Percentiles rank a stretch among this genome's conserved stretches.
Conservation (phyloP, 2,329 filamentous ascomycete genomes). For the Venturia pyrina region DNA sequence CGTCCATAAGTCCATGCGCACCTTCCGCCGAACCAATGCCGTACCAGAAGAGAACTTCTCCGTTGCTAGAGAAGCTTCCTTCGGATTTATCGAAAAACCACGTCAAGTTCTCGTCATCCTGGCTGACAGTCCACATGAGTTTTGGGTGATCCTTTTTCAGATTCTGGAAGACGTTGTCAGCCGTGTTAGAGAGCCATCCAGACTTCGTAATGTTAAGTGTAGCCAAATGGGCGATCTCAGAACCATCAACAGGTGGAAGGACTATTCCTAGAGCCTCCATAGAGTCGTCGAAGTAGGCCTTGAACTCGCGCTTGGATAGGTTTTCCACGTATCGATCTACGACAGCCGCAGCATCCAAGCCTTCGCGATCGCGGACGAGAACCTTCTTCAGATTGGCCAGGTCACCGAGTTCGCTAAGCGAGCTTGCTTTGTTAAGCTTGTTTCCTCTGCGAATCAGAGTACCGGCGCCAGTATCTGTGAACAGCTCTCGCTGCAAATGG, state of each 20-base stretch:
- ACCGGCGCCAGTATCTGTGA: conserved; percentile 90
- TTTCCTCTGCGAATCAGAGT: conserved; percentile 87
- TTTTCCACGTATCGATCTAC: conserved; percentile 81
- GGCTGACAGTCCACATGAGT: conserved; percentile 92
- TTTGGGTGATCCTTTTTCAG: conserved; percentile 90
- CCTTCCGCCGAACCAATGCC: conserved; percentile 74
- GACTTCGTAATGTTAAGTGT: conserved; percentile 90
- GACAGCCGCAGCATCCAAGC: conserved; percentile 69
- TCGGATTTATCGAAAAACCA: conserved; percentile 99
- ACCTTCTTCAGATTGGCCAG: conserved; percentile 69
- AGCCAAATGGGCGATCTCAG: conserved; percentile 68
- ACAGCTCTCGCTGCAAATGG: conserved; percentile 91
- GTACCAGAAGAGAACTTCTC: conserved; percentile 94
- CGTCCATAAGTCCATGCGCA: conserved; percentile 71
- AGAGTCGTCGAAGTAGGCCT: conserved; percentile 85
- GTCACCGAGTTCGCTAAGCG: conserved; percentile 65
- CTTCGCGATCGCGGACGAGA: conserved; percentile 70
- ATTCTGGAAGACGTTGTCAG: conserved; percentile 87
- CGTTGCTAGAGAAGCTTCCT: conserved; percentile 75
- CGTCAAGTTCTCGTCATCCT: conserved; percentile 89
- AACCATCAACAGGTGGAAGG: conserved; percentile 57
- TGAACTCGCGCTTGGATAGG: conserved; percentile 69
- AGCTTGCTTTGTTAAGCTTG: conserved; percentile 68
- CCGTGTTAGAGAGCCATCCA: conserved; percentile 88
- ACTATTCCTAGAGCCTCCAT: conserved; percentile 92